These are phyloP conservation scores for Kwoniella sp. DNA, from an alignment of 768 basidiomycete genomes.

Conservation along the genomic window DNA sequence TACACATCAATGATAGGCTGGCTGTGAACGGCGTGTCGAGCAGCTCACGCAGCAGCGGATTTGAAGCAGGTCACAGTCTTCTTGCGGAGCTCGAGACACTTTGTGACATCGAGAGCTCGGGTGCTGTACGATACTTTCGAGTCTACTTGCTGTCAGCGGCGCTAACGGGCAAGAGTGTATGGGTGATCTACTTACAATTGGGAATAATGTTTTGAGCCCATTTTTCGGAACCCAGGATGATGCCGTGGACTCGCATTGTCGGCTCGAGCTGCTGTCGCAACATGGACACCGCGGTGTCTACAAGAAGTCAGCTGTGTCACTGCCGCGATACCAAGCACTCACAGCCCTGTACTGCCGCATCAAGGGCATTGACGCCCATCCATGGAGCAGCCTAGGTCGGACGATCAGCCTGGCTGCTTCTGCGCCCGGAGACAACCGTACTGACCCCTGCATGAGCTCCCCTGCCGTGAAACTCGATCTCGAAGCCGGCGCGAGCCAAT, in stretches of 20 bases:
- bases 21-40: neutral
- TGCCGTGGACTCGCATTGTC: slow-evolving; percentile 56
- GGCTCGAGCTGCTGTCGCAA: slow-evolving; percentile 85
- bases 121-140: slow-evolving; percentile 68
- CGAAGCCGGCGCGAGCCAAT: slow-evolving; percentile 31
- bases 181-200: slow-evolving; percentile 67
- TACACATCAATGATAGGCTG: neutral
- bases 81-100: slow-evolving; percentile 58
- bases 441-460: slow-evolving; percentile 42
- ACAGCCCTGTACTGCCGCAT: slow-evolving; percentile 64
- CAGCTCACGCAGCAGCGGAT: slow-evolving; percentile 50
- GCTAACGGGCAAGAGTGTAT: neutral
- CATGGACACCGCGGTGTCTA: slow-evolving; percentile 71
- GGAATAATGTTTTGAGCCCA: slow-evolving; percentile 61
- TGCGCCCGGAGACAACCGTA: neutral
- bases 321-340: neutral
- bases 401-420: neutral
- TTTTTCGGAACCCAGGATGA: slow-evolving; percentile 3
- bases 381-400: slow-evolving; percentile 26
- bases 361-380: slow-evolving; percentile 47
- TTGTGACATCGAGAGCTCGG: slow-evolving; percentile 65
- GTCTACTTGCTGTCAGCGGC: slow-evolving; percentile 71
- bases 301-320: slow-evolving; percentile 53
- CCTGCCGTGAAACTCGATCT: slow-evolving; percentile 27
- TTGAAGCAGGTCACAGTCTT: slow-evolving; percentile 70